Percentiles rank a stretch among this genome's conserved stretches.
Evolutionary conservation across 768 basidiomycete species (phyloP).

Genomic region (Suillus occidentalis): DNA sequence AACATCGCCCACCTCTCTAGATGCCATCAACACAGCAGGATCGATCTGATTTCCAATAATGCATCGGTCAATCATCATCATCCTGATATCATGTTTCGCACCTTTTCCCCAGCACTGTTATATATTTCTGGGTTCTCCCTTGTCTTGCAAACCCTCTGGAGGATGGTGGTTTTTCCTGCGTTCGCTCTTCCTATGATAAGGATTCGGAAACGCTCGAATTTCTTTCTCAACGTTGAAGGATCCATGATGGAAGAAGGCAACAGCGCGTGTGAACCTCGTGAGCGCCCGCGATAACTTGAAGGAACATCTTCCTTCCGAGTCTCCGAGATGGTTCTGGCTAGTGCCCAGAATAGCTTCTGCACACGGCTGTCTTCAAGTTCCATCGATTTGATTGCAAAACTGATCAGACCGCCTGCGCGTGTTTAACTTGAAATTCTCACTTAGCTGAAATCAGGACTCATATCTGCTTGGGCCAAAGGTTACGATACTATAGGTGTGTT

Average conservation of each 20-base stretch:
- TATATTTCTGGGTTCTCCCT: constrained; percentile 20
- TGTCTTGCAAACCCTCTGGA: too few species aligned
- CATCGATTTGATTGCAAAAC: too few species aligned
- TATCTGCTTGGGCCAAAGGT: too few species aligned
- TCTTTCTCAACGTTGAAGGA: not conserved
- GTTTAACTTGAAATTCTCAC: too few species aligned
- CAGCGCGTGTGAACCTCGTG: not conserved
- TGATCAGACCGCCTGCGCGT: too few species aligned
- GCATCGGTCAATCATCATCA: not conserved
- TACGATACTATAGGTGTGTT: too few species aligned
- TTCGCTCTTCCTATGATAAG: constrained; percentile 25
- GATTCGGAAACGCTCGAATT: constrained; percentile 32
- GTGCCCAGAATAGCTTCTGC: too few species aligned
- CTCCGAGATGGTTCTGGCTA: too few species aligned
- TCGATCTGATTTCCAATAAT: not conserved
- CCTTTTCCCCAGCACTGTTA: constrained; percentile 20
- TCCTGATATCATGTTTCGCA: not conserved
- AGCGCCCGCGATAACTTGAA: not conserved
- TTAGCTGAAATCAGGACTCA: too few species aligned
- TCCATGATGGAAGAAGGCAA: not conserved
- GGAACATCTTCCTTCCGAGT: too few species aligned
- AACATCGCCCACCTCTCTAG: not conserved
- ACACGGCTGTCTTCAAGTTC: too few species aligned
- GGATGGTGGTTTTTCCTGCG: too few species aligned
- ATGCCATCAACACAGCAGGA: not conserved